Conservation (phyloP, 805 yeast genomes). For the Suhomyces prunicola region DNA sequence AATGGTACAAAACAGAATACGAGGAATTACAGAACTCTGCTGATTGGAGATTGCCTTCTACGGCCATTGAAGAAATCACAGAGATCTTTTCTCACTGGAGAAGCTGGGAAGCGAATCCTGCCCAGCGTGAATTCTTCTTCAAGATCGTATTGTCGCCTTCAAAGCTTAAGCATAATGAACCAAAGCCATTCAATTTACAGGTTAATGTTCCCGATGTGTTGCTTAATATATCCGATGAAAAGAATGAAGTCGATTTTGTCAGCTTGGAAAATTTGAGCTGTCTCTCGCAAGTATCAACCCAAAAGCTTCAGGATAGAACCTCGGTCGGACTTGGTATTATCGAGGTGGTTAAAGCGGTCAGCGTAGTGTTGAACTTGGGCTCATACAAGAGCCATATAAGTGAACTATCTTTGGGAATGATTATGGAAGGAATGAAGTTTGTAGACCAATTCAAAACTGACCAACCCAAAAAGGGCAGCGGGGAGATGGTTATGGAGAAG, state of each 20-base stretch:
- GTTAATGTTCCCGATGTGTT: constrained; percentile 5
- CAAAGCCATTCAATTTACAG: not conserved
- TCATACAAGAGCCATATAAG: constrained; percentile 21
- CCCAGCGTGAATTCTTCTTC: constrained; percentile 56
- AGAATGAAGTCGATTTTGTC: constrained; percentile 14
- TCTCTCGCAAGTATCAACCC: not conserved
- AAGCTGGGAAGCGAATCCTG: constrained; percentile 80
- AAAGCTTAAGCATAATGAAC: not conserved
- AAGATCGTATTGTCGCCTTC: constrained; percentile 15
- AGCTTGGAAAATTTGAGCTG: constrained; percentile 10
- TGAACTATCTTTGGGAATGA: constrained; percentile 10
- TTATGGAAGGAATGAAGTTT: constrained; percentile 1
- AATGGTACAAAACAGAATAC: constrained; percentile 40
- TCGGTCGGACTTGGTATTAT: constrained; percentile 9
- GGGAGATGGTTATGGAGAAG: too few relatives aligned
- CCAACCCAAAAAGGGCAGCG: not conserved
- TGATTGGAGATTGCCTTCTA: constrained; percentile 44
- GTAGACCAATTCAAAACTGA: not conserved
- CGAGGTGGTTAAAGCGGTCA: constrained; percentile 4
- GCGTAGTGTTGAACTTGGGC: constrained; percentile 11
- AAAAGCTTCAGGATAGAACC: constrained; percentile 4
- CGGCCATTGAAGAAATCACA: constrained; percentile 55
- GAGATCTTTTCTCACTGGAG: constrained; percentile 75
- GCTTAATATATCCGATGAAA: constrained; percentile 1
- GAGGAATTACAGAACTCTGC: constrained; percentile 27